Evolutionary conservation across 352 stramenopile genomes (phyloP).

Genomic region (Plasmopara halstedii): DNA sequence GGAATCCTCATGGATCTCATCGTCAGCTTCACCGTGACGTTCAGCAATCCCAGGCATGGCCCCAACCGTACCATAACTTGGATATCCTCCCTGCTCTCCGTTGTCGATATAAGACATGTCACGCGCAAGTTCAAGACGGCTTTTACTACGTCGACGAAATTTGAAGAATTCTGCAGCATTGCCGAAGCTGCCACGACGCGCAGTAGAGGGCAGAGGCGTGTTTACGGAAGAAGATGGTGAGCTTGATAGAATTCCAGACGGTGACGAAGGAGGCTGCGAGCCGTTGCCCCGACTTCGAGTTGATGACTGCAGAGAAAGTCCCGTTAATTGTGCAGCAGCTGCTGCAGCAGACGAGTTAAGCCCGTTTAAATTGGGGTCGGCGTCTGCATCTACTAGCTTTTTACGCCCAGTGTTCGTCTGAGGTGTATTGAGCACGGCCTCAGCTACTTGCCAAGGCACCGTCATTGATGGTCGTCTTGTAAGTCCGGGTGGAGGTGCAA

Average conservation of each 20-base stretch:
- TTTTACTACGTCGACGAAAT: slow-evolving; percentile 82
- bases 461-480: slow-evolving; percentile 77
- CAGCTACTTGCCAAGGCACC: slow-evolving; percentile 77
- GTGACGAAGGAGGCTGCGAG: slow-evolving; percentile 12
- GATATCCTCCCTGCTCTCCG: slow-evolving; percentile 33
- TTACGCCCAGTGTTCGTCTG: slow-evolving; percentile 64
- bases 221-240: slow-evolving; percentile 19
- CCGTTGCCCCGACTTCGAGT: slow-evolving; percentile 33
- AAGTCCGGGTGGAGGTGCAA: slow-evolving; percentile 60
- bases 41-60: slow-evolving; percentile 76
- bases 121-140: slow-evolving; percentile 64
- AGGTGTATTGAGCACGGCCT: slow-evolving; percentile 73
- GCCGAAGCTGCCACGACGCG: slow-evolving; percentile 66
- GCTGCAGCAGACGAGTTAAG: slow-evolving; percentile 57
- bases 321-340: slow-evolving; percentile 57
- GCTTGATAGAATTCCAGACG: slow-evolving; percentile 18
- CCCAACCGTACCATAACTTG: slow-evolving; percentile 44
- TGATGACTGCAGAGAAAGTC: slow-evolving; percentile 31
- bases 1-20: slow-evolving; percentile 38
- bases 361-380: slow-evolving; percentile 19
- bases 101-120: slow-evolving; percentile 53
- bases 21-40: slow-evolving; percentile 34
- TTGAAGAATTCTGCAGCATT: slow-evolving; percentile 84
- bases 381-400: slow-evolving; percentile 52
- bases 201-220: slow-evolving; percentile 15